Percentiles rank a stretch among this genome's conserved stretches.
phyloP scores from a whole-genome alignment of 805 yeast genomes.

The Metschnikowia corniflorae region DNA sequence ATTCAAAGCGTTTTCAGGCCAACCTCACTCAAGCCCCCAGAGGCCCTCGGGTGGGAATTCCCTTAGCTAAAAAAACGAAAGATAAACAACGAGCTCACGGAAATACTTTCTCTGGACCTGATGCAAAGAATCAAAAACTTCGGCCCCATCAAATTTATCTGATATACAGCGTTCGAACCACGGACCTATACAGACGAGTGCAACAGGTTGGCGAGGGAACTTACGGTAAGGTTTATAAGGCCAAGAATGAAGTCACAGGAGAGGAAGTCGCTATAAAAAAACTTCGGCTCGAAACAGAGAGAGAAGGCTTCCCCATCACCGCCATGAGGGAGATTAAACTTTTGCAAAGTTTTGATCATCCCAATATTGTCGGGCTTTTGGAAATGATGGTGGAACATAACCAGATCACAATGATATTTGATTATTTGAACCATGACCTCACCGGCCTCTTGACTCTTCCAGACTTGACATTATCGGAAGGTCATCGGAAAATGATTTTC shows the following conservation, averaged over 20 bases:
- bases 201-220: conserved; percentile 99
- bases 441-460: conserved; percentile 84
- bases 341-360: conserved; percentile 77
- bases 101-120: conserved; percentile 1
- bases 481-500: conserved; percentile 65
- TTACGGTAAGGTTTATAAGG: conserved; percentile 93
- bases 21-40: conserved; percentile 1
- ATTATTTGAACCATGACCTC: conserved; percentile 89
- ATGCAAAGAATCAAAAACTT: conserved; percentile 15
- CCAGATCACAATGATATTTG: conserved; percentile 84
- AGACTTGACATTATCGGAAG: conserved; percentile 54
- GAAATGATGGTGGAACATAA: conserved; percentile 87
- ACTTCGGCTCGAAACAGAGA: conserved; percentile 77
- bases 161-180: conserved; percentile 24
- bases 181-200: conserved; percentile 59
- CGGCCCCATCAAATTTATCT: conserved; percentile 32
- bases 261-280: conserved; percentile 83
- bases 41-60: conserved; percentile 7
- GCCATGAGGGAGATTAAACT: conserved; percentile 89
- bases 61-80: too few relatives aligned
- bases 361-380: conserved; percentile 71
- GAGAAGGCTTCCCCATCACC: conserved; percentile 95
- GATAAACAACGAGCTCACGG: too few relatives aligned
- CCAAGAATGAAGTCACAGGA: conserved; percentile 63
- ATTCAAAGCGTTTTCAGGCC: conserved; percentile 1